phyloP scores from a whole-genome alignment of 2,329 filamentous ascomycete species.

The Juglanconis juglandina region DNA sequence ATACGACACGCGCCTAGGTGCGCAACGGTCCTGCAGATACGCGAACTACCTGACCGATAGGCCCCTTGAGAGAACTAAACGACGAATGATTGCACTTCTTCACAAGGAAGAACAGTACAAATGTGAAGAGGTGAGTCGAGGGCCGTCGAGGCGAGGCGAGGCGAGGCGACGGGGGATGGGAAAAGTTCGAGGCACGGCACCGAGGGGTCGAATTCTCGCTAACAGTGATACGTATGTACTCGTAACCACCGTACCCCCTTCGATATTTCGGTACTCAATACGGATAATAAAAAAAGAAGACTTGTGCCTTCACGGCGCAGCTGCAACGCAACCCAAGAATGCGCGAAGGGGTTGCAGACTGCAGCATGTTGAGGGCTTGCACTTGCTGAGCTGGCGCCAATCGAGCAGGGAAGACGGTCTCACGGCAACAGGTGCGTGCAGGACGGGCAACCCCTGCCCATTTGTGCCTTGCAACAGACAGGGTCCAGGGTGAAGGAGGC shows the following conservation, averaged over 20 bases:
- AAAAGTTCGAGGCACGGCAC: too few species aligned
- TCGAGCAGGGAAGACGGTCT: conserved; percentile 3
- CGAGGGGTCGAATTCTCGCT: too few species aligned
- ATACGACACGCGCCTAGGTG: neutral
- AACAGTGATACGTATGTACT: too few species aligned
- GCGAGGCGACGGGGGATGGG: too few species aligned
- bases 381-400: conserved; percentile 12
- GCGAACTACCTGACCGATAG: neutral
- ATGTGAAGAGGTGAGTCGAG: neutral
- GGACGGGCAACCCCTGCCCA: neutral
- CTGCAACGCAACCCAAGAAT: neutral
- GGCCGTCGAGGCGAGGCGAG: too few species aligned
- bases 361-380: neutral
- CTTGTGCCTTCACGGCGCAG: neutral
- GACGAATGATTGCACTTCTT: neutral
- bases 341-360: neutral
- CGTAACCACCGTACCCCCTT: too few species aligned
- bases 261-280: too few species aligned
- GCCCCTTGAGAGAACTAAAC: neutral
- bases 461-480: neutral
- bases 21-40: neutral
- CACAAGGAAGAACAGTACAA: neutral
- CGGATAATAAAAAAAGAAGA: neutral
- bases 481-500: neutral
- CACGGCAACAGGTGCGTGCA: conserved; percentile 5